Percentiles rank a stretch among this genome's conserved stretches.
Evolutionary conservation across 2,329 filamentous ascomycete species (phyloP).

Genomic region (Ilyonectria destructans): DNA sequence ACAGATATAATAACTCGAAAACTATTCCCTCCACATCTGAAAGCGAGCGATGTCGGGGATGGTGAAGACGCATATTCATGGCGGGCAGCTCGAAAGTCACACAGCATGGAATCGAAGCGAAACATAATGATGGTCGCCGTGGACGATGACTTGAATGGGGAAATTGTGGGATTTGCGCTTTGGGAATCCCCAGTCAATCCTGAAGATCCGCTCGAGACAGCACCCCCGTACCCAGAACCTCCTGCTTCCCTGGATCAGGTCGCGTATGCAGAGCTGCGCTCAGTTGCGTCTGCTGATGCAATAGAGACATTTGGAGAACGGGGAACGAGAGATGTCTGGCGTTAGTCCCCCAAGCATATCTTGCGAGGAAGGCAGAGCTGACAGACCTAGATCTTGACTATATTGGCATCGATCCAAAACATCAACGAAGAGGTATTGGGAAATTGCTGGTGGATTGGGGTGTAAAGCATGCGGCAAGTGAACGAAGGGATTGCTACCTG

Average conservation of each 20-base stretch:
- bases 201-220: not conserved
- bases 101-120: constrained; percentile 10
- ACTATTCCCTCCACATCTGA: constrained; percentile 17
- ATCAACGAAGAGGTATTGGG: constrained; percentile 24
- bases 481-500: constrained; percentile 23
- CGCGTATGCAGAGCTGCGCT: constrained; percentile 14
- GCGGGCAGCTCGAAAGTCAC: constrained; percentile 24
- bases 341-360: not conserved
- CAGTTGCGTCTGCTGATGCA: constrained; percentile 6
- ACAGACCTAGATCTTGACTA: constrained; percentile 23
- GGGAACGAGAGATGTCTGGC: constrained; percentile 22
- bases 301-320: constrained; percentile 15
- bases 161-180: constrained; percentile 21
- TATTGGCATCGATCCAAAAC: constrained; percentile 21
- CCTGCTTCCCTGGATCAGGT: constrained; percentile 1
- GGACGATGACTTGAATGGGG: constrained; percentile 4
- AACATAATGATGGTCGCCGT: constrained; percentile 7
- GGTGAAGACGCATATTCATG: constrained; percentile 16
- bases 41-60: not conserved
- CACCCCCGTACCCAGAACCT: not conserved
- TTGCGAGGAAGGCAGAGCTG: not conserved
- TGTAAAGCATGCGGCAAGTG: not conserved
- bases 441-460: constrained; percentile 22
- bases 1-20: constrained; percentile 16
- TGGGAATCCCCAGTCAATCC: constrained; percentile 17